These are phyloP conservation scores for Eimeria tenella DNA, from an alignment of 169 alveolate genomes.

Conservation along the genomic window DNA sequence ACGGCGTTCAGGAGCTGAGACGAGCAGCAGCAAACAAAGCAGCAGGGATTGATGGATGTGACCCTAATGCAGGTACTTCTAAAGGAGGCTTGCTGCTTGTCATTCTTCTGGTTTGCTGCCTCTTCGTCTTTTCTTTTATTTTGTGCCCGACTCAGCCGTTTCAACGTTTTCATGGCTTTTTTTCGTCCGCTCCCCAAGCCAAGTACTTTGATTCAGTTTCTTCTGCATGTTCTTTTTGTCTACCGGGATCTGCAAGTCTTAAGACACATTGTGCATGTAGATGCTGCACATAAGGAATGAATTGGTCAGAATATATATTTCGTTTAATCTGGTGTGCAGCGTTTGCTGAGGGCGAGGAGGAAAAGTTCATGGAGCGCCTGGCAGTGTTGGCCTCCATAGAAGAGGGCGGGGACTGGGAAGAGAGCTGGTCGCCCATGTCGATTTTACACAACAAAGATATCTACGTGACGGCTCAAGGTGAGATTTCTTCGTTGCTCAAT, in stretches of 20 bases:
- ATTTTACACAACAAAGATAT: not conserved
- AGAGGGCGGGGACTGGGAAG: slow-evolving; percentile 55
- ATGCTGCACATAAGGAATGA: no score
- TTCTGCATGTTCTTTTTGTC: no score
- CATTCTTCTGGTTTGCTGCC: not conserved
- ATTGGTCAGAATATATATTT: no score
- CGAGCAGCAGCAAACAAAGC: not conserved
- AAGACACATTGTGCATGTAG: no score
- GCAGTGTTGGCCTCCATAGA: slow-evolving; percentile 36
- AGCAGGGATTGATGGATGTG: not conserved
- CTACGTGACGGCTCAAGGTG: slow-evolving; percentile 19
- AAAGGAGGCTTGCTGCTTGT: not conserved
- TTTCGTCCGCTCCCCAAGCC: no score
- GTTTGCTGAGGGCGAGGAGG: not conserved
- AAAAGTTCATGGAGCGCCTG: slow-evolving; percentile 22
- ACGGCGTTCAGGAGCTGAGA: not conserved
- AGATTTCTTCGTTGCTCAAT: not conserved
- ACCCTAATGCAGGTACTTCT: not conserved
- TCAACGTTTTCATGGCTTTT: no score
- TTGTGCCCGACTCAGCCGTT: not conserved
- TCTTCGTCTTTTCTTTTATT: not conserved
- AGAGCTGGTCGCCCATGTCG: slow-evolving; percentile 47
- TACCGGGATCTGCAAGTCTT: no score
- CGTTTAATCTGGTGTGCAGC: not conserved
- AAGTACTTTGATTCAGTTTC: no score